A percentile compares a stretch with the other conserved stretches of the same genome.
Conservation (phyloP, 106 monocot genomes). For the Allium sativum region DNA sequence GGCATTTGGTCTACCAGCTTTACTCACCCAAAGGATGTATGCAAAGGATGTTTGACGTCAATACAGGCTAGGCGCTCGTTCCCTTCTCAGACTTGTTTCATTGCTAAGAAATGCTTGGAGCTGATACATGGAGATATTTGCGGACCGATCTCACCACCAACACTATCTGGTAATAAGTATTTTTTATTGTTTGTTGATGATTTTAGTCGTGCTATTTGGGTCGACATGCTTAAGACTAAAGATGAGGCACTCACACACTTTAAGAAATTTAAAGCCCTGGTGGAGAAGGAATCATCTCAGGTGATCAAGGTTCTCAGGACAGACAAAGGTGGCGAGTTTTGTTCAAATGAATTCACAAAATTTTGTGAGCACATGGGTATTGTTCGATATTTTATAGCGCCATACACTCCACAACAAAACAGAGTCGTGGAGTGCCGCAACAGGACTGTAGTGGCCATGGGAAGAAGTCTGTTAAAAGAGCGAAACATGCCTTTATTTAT, state of each 20-base stretch:
- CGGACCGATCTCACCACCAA: constrained; percentile 8
- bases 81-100: neutral
- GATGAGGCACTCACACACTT: neutral
- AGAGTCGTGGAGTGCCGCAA: neutral
- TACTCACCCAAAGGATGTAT: too few species aligned
- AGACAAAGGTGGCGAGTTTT: too few species aligned
- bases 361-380: neutral
- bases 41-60: too few species aligned
- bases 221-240: neutral
- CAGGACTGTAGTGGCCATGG: neutral
- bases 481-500: neutral
- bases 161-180: neutral
- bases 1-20: too few species aligned
- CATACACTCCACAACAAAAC: neutral
- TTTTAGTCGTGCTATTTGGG: neutral
- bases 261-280: neutral
- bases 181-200: constrained; percentile 15
- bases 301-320: too few species aligned
- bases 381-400: neutral
- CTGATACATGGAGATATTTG: constrained; percentile 9
- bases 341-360: too few species aligned
- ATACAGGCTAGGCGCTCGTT: too few species aligned
- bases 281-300: too few species aligned
- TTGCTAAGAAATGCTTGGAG: neutral
- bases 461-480: neutral